Percentiles rank a stretch among this genome's conserved stretches.
These are phyloP conservation scores for Arthrobotrys megalospora DNA, from an alignment of 2,329 filamentous ascomycete genomes.

Conservation along the genomic window DNA sequence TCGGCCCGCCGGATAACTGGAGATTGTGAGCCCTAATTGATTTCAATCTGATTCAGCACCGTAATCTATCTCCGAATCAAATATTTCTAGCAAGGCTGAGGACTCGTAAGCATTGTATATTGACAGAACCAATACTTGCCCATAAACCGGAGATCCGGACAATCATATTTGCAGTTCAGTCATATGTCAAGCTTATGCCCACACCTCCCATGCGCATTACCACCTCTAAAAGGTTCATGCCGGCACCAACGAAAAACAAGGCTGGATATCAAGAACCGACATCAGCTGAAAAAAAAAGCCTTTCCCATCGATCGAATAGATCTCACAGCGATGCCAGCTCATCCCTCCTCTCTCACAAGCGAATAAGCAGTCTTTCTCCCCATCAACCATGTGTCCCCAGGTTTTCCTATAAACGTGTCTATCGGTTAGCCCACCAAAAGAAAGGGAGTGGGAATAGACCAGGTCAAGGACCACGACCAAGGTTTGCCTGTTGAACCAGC, in stretches of 20 bases:
- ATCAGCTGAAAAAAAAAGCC: conserved; percentile 18
- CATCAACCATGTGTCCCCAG: not conserved
- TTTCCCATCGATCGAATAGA: conserved; percentile 1
- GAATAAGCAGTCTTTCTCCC: not conserved
- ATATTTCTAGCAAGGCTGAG: not conserved
- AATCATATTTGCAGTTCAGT: not conserved
- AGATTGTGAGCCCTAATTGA: not conserved
- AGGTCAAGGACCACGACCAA: conserved; percentile 25
- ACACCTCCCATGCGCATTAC: not conserved
- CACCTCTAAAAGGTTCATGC: not conserved
- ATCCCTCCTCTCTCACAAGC: conserved; percentile 1
- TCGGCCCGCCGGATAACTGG: not conserved
- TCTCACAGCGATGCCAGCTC: conserved; percentile 10
- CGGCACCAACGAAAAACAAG: not conserved
- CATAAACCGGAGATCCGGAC: not conserved
- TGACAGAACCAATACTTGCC: no score
- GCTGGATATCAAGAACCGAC: not conserved
- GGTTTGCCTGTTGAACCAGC: conserved; percentile 20
- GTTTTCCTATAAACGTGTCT: conserved; percentile 35
- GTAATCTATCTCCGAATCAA: not conserved
- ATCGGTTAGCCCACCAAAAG: conserved; percentile 39
- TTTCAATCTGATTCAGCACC: not conserved
- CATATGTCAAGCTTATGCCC: conserved; percentile 6
- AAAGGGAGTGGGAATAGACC: conserved; percentile 11
- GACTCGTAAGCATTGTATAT: conserved; percentile 4